Evolutionary conservation across 139 green algal genomes (phyloP).

Genomic region (Trebouxia sp.): DNA sequence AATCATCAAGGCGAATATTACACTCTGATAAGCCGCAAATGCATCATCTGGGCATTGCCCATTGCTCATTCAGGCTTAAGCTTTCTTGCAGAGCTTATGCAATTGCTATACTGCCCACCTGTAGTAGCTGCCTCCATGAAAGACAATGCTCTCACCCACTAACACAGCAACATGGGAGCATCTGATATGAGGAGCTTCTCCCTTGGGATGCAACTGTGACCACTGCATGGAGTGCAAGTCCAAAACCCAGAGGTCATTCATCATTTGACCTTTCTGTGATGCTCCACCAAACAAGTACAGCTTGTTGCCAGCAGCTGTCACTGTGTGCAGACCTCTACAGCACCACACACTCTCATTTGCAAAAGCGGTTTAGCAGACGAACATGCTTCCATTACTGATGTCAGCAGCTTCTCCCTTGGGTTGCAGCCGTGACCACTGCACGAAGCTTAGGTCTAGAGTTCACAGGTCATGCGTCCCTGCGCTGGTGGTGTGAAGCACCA

Average conservation of each 20-base stretch:
- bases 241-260: constrained; percentile 46
- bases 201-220: constrained; percentile 34
- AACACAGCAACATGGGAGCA: constrained; percentile 44
- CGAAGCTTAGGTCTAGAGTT: too few relatives aligned
- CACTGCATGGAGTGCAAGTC: constrained; percentile 36
- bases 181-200: constrained; percentile 29
- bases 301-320: constrained; percentile 35
- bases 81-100: neutral
- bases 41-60: neutral
- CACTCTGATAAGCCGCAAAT: too few relatives aligned
- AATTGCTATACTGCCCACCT: too few relatives aligned
- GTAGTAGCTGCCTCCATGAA: constrained; percentile 51
- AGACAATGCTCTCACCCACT: constrained; percentile 28
- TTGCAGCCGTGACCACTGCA: too few relatives aligned
- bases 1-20: too few relatives aligned
- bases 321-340: constrained; percentile 45
- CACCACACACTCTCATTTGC: neutral
- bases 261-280: constrained; percentile 47
- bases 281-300: constrained; percentile 49
- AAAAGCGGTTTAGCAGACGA: too few relatives aligned
- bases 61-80: neutral
- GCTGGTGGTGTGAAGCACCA: too few relatives aligned
- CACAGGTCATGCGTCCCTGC: too few relatives aligned
- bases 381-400: too few relatives aligned
- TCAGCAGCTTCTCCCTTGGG: too few relatives aligned